These are phyloP conservation scores for Allium fistulosum DNA, from an alignment of 106 monocot species.

Conservation along the genomic window DNA sequence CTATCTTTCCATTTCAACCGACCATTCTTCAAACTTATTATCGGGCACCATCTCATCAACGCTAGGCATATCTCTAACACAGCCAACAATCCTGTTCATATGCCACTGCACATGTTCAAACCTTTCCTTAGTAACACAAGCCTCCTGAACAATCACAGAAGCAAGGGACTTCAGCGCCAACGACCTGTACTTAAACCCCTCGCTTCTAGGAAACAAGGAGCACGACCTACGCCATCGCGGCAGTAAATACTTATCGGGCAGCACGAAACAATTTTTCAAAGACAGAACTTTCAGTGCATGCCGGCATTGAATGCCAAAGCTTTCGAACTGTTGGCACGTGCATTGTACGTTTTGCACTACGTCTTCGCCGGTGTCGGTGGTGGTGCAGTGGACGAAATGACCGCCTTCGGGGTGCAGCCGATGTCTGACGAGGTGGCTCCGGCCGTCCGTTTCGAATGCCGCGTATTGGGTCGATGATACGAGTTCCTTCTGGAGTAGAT, in stretches of 20 bases:
- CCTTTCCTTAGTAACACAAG: slow-evolving; percentile 57
- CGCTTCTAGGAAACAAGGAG: slow-evolving; percentile 57
- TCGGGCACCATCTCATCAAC: slow-evolving; percentile 31
- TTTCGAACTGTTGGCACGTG: slow-evolving; percentile 67
- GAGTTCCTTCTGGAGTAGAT: slow-evolving; percentile 62
- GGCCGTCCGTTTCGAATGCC: slow-evolving; percentile 39
- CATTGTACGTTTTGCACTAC: slow-evolving; percentile 37
- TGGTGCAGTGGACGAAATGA: slow-evolving; percentile 29
- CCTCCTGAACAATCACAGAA: slow-evolving; percentile 67
- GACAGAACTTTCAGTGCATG: slow-evolving; percentile 57
- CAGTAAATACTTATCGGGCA: slow-evolving; percentile 62
- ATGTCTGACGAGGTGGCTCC: slow-evolving; percentile 46
- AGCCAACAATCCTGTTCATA: slow-evolving; percentile 64
- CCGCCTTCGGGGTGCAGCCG: slow-evolving; percentile 41
- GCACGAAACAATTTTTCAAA: slow-evolving; percentile 58
- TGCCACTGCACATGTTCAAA: slow-evolving; percentile 62
- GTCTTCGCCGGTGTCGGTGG: slow-evolving; percentile 8
- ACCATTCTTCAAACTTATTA: slow-evolving; percentile 1
- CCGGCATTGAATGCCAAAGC: slow-evolving; percentile 61
- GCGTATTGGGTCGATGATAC: slow-evolving; percentile 57
- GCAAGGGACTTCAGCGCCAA: slow-evolving; percentile 53
- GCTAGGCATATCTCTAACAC: slow-evolving; percentile 64
- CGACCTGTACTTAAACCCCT: slow-evolving; percentile 52
- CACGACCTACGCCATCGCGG: slow-evolving; percentile 64
- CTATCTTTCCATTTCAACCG: too few species aligned